phyloP scores from a whole-genome alignment of 257 asterid species.

The Solanum arcanum region DNA sequence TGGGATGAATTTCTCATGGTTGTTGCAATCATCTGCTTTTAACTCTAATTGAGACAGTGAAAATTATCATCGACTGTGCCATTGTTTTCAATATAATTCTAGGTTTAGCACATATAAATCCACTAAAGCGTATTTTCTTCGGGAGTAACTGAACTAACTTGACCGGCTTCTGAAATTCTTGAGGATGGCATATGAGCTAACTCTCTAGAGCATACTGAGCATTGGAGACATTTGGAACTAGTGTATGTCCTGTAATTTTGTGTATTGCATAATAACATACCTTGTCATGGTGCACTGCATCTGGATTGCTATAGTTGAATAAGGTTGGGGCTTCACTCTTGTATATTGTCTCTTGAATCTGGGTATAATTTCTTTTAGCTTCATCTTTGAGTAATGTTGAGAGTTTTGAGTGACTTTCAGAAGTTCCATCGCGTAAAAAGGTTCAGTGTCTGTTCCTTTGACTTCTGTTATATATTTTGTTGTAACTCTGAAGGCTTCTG shows the following conservation, averaged over 20 bases:
- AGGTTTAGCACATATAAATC: not conserved
- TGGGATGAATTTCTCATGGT: not conserved
- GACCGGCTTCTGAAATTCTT: not conserved
- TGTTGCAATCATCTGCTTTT: not conserved
- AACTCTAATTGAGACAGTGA: not conserved
- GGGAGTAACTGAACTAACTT: not conserved
- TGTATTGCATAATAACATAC: not conserved
- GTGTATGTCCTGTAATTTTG: not conserved
- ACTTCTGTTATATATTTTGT: not conserved
- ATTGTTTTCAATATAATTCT: not conserved
- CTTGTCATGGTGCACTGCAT: not conserved
- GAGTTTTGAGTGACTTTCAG: not conserved
- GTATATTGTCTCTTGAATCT: not conserved
- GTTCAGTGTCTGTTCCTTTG: not conserved
- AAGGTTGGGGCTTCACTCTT: slow-evolving; percentile 22
- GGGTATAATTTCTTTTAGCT: not conserved
- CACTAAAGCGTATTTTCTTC: not conserved
- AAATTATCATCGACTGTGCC: not conserved
- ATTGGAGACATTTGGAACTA: not conserved
- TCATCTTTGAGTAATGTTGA: not conserved
- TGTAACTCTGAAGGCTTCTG: not conserved
- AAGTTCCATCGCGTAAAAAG: not conserved
- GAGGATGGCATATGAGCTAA: not conserved
- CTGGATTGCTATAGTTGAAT: slow-evolving; percentile 7
- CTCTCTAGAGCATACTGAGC: not conserved